Conservation (phyloP, 495 filamentous ascomycete genomes). For the Achaetomiella virescens region DNA sequence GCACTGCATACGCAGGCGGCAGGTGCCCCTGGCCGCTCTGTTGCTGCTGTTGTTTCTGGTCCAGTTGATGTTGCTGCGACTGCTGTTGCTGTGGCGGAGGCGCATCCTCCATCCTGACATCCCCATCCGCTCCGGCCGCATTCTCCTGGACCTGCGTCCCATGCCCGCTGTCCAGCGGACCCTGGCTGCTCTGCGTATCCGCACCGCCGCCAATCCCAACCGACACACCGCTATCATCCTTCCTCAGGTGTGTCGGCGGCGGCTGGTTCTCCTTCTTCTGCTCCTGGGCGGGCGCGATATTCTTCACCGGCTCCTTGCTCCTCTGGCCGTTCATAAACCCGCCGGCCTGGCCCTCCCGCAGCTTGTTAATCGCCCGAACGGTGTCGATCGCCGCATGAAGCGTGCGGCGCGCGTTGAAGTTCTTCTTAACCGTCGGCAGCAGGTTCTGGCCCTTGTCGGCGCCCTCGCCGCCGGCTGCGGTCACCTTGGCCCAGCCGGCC, state of each 20-base stretch:
- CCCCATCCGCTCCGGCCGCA: constrained; percentile 17
- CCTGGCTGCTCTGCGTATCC: constrained; percentile 18
- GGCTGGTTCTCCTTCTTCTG: neutral
- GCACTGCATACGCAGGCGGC: constrained; percentile 14
- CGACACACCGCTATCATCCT: constrained; percentile 30
- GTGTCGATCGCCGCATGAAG: constrained; percentile 97
- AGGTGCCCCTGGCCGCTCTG: neutral
- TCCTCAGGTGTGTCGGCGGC: constrained; percentile 13
- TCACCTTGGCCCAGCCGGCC: constrained; percentile 42
- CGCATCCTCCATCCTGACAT: constrained; percentile 37
- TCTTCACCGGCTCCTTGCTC: constrained; percentile 33
- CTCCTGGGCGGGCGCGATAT: constrained; percentile 3
- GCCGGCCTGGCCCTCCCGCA: constrained; percentile 65
- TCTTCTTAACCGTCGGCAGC: constrained; percentile 92
- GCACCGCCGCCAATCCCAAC: constrained; percentile 4
- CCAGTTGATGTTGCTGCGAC: neutral
- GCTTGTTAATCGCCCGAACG: constrained; percentile 94
- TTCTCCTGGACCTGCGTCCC: constrained; percentile 21
- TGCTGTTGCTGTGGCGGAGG: neutral
- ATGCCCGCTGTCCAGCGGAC: constrained; percentile 41
- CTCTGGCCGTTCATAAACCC: constrained; percentile 58
- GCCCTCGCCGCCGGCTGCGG: constrained; percentile 44
- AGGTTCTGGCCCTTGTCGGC: constrained; percentile 75
- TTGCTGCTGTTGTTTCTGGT: neutral
- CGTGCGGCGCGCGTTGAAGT: constrained; percentile 93